Conservation (phyloP, 306 rosid genomes). For the Quercus berberidifolia region DNA sequence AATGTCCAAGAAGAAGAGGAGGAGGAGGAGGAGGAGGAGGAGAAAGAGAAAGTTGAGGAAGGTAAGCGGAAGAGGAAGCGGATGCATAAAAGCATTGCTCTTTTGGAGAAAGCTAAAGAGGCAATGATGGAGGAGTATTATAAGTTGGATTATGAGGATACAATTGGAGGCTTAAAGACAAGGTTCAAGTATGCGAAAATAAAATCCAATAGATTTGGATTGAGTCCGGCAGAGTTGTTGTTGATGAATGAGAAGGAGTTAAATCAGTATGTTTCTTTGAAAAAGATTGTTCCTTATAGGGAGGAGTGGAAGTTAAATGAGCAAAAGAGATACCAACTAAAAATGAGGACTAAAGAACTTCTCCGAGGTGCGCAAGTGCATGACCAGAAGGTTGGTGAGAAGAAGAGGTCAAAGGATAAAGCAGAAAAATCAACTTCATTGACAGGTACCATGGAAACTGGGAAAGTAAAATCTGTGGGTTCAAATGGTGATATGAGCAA, state of each 20-base stretch:
- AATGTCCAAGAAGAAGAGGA: slow-evolving; percentile 27
- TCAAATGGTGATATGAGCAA: slow-evolving; percentile 25
- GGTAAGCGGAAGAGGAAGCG: slow-evolving; percentile 68
- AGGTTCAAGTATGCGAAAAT: slow-evolving; percentile 88
- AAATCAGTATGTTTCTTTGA: slow-evolving; percentile 73
- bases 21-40: not conserved
- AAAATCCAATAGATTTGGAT: slow-evolving; percentile 62
- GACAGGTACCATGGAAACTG: slow-evolving; percentile 21
- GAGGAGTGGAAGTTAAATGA: slow-evolving; percentile 86
- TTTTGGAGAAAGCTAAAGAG: slow-evolving; percentile 77
- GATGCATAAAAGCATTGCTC: slow-evolving; percentile 42
- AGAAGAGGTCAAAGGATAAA: slow-evolving; percentile 33
- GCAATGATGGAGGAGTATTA: slow-evolving; percentile 92
- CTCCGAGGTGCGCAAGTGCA: slow-evolving; percentile 26
- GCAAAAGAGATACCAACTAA: slow-evolving; percentile 50
- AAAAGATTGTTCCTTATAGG: slow-evolving; percentile 77
- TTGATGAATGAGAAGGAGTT: slow-evolving; percentile 73
- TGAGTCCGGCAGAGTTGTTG: slow-evolving; percentile 52
- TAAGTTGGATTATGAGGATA: slow-evolving; percentile 81
- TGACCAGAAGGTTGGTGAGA: slow-evolving; percentile 29
- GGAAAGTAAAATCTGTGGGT: slow-evolving; percentile 30
- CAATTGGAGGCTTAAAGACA: slow-evolving; percentile 89
- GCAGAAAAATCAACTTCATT: slow-evolving; percentile 31
- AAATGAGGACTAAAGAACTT: slow-evolving; percentile 58
- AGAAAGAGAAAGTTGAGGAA: slow-evolving; percentile 14